These are phyloP conservation scores for Ramaria sp. DNA, from an alignment of 768 basidiomycete species.

Conservation along the genomic window DNA sequence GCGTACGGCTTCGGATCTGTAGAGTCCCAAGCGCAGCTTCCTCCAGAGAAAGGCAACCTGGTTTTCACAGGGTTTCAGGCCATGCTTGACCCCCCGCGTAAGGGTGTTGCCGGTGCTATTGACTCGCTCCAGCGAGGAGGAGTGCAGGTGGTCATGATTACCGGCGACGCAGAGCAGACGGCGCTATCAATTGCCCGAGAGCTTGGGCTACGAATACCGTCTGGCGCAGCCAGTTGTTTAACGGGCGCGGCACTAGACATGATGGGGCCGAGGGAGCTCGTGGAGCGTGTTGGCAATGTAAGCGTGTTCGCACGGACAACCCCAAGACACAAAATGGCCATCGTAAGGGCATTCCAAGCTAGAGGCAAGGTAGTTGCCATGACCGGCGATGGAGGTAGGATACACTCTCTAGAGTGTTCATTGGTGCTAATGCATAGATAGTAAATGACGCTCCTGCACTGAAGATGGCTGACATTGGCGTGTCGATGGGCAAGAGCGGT, in stretches of 20 bases:
- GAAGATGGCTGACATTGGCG: constrained; percentile 96
- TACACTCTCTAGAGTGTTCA: background rate
- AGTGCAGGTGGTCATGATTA: constrained; percentile 98
- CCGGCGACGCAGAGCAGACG: constrained; percentile 87
- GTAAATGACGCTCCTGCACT: constrained; percentile 96
- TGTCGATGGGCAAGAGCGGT: constrained; percentile 97
- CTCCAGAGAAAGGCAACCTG: constrained; percentile 34
- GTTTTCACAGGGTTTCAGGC: constrained; percentile 90
- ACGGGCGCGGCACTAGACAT: constrained; percentile 80
- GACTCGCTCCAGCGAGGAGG: constrained; percentile 71
- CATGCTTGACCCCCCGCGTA: constrained; percentile 91
- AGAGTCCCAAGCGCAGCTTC: constrained; percentile 26
- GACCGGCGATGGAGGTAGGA: constrained; percentile 90
- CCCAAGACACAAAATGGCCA: constrained; percentile 95
- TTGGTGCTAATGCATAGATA: constrained; percentile 13
- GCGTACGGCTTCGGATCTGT: constrained; percentile 72
- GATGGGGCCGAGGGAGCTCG: constrained; percentile 70
- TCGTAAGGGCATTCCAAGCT: constrained; percentile 87
- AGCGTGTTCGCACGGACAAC: constrained; percentile 94
- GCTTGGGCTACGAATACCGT: constrained; percentile 67
- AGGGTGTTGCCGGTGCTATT: constrained; percentile 88
- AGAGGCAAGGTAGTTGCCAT: constrained; percentile 89
- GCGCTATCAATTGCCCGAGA: constrained; percentile 81
- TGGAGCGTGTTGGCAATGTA: constrained; percentile 70
- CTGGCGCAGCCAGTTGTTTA: constrained; percentile 33